Evolutionary conservation across 208 protist genomes (phyloP).

Genomic region (Tritrichomonas foetus): DNA sequence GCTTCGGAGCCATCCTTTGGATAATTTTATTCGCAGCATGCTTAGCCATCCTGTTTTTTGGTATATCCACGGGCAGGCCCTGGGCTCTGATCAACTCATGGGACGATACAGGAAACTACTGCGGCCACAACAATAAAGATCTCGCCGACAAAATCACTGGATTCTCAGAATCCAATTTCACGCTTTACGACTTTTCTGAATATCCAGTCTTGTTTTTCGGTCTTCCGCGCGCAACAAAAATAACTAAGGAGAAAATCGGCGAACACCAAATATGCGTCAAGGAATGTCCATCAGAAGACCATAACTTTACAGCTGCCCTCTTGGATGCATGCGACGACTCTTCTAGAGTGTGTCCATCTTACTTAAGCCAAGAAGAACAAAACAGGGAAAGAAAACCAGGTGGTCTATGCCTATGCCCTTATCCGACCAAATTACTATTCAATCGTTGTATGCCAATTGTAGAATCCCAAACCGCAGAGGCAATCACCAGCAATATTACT

Average conservation of each 20-base stretch:
- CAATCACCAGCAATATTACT: neutral
- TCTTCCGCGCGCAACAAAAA: neutral
- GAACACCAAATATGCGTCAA: neutral
- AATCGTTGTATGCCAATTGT: neutral
- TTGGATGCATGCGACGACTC: neutral
- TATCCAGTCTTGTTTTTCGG: neutral
- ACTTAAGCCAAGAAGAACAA: neutral
- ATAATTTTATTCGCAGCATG: neutral
- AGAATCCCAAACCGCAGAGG: neutral
- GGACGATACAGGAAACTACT: neutral
- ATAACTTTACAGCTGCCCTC: neutral
- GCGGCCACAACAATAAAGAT: neutral
- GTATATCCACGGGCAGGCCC: neutral
- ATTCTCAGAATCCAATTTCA: neutral
- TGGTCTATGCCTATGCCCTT: neutral
- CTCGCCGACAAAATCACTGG: neutral
- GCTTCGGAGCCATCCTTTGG: neutral
- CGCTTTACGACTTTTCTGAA: neutral
- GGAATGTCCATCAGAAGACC: neutral
- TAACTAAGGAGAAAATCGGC: neutral
- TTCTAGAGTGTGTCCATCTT: neutral
- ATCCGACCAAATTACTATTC: neutral
- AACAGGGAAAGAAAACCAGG: neutral
- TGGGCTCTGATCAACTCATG: neutral
- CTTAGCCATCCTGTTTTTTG: neutral